A percentile compares a stretch with the other conserved stretches of the same genome.
Evolutionary conservation across 345 rosid species (phyloP).

Genomic region (Hibiscus mutabilis): DNA sequence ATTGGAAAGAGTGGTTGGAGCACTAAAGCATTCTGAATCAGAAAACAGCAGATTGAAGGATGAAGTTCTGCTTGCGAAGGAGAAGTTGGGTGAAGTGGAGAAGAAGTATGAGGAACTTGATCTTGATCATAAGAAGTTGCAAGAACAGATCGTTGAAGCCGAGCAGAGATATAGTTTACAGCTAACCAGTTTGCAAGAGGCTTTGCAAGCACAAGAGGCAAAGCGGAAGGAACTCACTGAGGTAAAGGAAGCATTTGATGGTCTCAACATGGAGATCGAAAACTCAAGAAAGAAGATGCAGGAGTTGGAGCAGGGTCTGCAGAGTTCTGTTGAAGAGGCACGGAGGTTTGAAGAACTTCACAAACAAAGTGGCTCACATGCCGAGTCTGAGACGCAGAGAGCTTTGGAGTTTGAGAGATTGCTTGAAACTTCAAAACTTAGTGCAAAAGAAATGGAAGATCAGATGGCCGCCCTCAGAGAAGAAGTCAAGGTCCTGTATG

Average conservation of each 20-base stretch:
- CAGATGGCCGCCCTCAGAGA: conserved; percentile 49
- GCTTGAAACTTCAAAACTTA: conserved; percentile 48
- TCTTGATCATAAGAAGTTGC: conserved; percentile 49
- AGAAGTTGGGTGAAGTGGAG: conserved; percentile 47
- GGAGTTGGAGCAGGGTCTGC: conserved; percentile 60
- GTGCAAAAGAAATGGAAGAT: conserved; percentile 39
- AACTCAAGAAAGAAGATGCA: conserved; percentile 55
- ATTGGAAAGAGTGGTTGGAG: conserved; percentile 59
- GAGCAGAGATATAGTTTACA: conserved; percentile 56
- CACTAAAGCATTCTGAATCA: conserved; percentile 62
- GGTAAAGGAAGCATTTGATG: conserved; percentile 70
- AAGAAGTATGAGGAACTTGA: conserved; percentile 66
- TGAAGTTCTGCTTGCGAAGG: conserved; percentile 44
- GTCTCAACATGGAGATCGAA: conserved; percentile 56
- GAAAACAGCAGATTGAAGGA: conserved; percentile 52
- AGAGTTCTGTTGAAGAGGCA: conserved; percentile 49
- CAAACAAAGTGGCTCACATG: conserved; percentile 62
- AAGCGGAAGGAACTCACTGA: conserved; percentile 66
- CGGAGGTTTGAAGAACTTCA: conserved; percentile 79
- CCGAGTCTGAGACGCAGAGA: conserved; percentile 66
- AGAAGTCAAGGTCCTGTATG: conserved; percentile 62
- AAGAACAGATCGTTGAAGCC: conserved; percentile 56
- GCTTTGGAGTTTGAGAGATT: conserved; percentile 74
- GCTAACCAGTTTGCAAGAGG: conserved; percentile 53
- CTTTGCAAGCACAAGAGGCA: conserved; percentile 55